Base-by-base conservation (phyloP, 495 filamentous ascomycete species). In the Neurospora terricola region DNA sequence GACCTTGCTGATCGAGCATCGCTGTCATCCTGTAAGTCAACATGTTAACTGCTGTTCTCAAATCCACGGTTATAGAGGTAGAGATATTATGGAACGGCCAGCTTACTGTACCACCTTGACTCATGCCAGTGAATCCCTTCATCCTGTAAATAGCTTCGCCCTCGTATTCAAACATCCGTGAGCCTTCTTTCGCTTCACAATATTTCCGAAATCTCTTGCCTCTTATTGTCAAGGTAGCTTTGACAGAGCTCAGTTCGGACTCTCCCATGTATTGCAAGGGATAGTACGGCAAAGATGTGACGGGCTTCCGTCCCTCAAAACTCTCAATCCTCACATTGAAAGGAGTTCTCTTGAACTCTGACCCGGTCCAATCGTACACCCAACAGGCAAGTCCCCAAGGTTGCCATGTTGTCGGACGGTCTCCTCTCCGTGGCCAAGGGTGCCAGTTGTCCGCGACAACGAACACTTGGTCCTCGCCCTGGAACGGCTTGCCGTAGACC, bases 361-460 rank as follows among this genome's bases (percentile, higher is more conserved):
- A 16, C 11, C 72, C 72, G 12, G 66, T 70, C 72, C 69, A 73
- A 38, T 73, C 72, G 27, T 66, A 73, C 18, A 45, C 18, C 42
- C 42, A 45, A n/a, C 42, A 45, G 18, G 42, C 18, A n/a, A 45
- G 18, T 45, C 2, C 2, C 42, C 42, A 45, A n/a, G 42, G 2
- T 8, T 3, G 7, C 42, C 42, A 45, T 45, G 42, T 45, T 45
- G 42, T 9, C 2, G 42, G 42, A 9, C 6, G 42, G 18, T 45
- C 42, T 45, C 42, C 6, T n/a, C 16, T 45, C 42, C 3, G 42
- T 45, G 42, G 42, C 42, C 42, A 45, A 45, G 2, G 0, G 6
- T n/a, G 0, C 42, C 42, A 45, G 42, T n/a, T 45, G n/a, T 71
- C 69, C 48, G 38, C 36, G 21, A 73, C 69, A 14, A 66, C n/a